Percentiles rank a stretch among this genome's conserved stretches.
phyloP scores from a whole-genome alignment of 805 yeast genomes.

The Soucietia sequanensis region DNA sequence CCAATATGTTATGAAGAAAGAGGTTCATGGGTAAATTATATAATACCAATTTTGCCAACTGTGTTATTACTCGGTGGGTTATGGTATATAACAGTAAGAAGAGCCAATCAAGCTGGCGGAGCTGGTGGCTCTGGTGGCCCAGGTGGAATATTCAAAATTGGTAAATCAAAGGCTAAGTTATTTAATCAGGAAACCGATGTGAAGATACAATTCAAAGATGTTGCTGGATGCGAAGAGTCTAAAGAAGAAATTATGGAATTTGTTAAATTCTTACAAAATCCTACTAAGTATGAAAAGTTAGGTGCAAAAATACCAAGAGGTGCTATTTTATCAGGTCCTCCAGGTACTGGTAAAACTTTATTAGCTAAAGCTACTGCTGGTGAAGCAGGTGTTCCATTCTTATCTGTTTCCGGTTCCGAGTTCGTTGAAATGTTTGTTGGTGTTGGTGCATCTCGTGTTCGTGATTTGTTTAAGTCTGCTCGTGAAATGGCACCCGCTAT shows the following conservation, averaged over 20 bases:
- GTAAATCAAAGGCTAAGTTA: slow-evolving; percentile 74
- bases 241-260: slow-evolving; percentile 95
- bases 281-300: slow-evolving; percentile 75
- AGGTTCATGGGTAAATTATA: slow-evolving; percentile 58
- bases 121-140: slow-evolving; percentile 30
- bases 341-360: slow-evolving; percentile 95
- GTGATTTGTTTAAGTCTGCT: slow-evolving; percentile 88
- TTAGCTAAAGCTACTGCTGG: slow-evolving; percentile 96
- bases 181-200: slow-evolving; percentile 84
- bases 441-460: slow-evolving; percentile 93
- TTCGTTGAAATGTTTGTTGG: slow-evolving; percentile 98
- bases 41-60: slow-evolving; percentile 79
- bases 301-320: slow-evolving; percentile 97
- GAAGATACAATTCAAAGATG: slow-evolving; percentile 80
- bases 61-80: slow-evolving; percentile 77
- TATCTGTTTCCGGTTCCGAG: slow-evolving; percentile 89
- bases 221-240: slow-evolving; percentile 94
- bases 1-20: slow-evolving; percentile 76
- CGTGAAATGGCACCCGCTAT: slow-evolving; percentile 88
- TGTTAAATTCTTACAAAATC: slow-evolving; percentile 84
- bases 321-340: slow-evolving; percentile 91
- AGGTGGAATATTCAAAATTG: slow-evolving; percentile 71
- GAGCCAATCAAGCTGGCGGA: slow-evolving; percentile 50
- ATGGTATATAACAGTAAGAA: slow-evolving; percentile 57
- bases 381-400: slow-evolving; percentile 92